A percentile compares a stretch with the other conserved stretches of the same genome.
phyloP scores from a whole-genome alignment of 352 stramenopile genomes.

The Pythium dissotocum region DNA sequence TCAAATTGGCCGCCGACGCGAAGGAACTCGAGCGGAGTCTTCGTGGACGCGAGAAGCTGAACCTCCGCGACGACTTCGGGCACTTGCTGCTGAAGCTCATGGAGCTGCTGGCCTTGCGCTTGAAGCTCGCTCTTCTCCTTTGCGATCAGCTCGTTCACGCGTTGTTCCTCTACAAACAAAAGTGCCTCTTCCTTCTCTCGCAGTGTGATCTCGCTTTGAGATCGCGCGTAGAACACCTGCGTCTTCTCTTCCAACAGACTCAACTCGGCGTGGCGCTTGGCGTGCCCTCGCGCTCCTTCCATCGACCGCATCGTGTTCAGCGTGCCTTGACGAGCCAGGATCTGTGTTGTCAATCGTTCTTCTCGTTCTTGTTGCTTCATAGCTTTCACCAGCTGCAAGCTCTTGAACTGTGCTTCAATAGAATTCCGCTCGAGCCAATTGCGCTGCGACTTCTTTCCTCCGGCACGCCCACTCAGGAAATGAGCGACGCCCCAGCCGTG shows the following conservation, averaged over 20 bases:
- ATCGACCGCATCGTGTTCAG: constrained; percentile 61
- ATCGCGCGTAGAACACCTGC: constrained; percentile 47
- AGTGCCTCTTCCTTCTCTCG: constrained; percentile 47
- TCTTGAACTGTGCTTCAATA: constrained; percentile 76
- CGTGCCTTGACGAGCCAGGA: constrained; percentile 61
- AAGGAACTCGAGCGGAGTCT: constrained; percentile 74
- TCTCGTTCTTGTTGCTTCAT: constrained; percentile 74
- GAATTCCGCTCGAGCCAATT: constrained; percentile 73
- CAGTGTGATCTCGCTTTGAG: constrained; percentile 40
- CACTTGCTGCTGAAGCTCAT: constrained; percentile 64
- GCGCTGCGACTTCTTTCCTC: constrained; percentile 28
- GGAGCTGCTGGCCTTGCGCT: constrained; percentile 41
- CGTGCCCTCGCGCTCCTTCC: constrained; percentile 73
- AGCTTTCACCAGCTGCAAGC: constrained; percentile 55
- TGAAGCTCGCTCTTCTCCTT: constrained; percentile 45
- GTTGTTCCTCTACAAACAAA: constrained; percentile 53
- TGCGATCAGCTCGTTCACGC: constrained; percentile 39
- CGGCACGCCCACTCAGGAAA: constrained; percentile 52
- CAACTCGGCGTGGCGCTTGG: constrained; percentile 62
- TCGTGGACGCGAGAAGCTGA: constrained; percentile 41
- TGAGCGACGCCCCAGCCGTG: constrained; percentile 82
- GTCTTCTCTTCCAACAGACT: constrained; percentile 64
- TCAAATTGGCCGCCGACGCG: constrained; percentile 49
- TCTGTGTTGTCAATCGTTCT: constrained; percentile 62
- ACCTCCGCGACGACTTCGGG: constrained; percentile 60